Conservation (phyloP, 768 basidiomycete species). For the Hemileccinum rubropunctum region DNA sequence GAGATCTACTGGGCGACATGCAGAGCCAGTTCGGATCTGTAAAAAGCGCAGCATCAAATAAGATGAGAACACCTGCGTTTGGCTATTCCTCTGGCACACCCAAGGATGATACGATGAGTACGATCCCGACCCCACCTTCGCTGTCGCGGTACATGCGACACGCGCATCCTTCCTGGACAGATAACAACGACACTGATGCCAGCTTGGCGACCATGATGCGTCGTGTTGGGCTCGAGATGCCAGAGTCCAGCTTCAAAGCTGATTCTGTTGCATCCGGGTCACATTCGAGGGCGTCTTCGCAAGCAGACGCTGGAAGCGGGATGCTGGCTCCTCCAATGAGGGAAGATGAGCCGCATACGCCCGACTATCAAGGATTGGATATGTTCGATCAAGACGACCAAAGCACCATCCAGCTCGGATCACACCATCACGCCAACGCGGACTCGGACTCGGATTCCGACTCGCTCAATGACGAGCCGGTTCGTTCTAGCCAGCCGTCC, state of each 20-base stretch:
- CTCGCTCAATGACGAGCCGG: conserved; percentile 52
- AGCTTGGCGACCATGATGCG: conserved; percentile 73
- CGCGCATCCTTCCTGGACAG: conserved; percentile 33
- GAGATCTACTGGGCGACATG: conserved; percentile 57
- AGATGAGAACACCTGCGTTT: conserved; percentile 28
- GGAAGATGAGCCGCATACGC: conserved; percentile 19
- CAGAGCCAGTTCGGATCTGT: conserved; percentile 35
- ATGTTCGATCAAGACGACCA: conserved; percentile 28
- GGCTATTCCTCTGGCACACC: conserved; percentile 18
- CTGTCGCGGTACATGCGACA: conserved; percentile 60
- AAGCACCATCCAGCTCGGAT: conserved; percentile 11
- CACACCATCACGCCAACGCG: conserved; percentile 5
- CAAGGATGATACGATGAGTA: conserved; percentile 63
- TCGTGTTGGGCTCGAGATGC: conserved; percentile 50
- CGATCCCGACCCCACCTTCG: conserved; percentile 68
- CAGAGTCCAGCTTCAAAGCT: conserved; percentile 28
- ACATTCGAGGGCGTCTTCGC: conserved; percentile 10
- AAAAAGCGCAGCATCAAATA: conserved; percentile 13
- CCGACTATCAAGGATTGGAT: conserved; percentile 22
- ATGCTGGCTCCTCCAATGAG: background rate
- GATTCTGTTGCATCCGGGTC: conserved; percentile 13
- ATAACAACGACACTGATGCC: conserved; percentile 50
- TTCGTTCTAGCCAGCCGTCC: conserved; percentile 62
- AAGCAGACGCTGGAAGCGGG: background rate
- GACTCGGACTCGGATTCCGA: conserved; percentile 59